Evolutionary conservation across 176 grass and related monocot genomes (phyloP), one percentile per base, ranked within the genome.

Genomic region (Neostapfia colusana): DNA sequence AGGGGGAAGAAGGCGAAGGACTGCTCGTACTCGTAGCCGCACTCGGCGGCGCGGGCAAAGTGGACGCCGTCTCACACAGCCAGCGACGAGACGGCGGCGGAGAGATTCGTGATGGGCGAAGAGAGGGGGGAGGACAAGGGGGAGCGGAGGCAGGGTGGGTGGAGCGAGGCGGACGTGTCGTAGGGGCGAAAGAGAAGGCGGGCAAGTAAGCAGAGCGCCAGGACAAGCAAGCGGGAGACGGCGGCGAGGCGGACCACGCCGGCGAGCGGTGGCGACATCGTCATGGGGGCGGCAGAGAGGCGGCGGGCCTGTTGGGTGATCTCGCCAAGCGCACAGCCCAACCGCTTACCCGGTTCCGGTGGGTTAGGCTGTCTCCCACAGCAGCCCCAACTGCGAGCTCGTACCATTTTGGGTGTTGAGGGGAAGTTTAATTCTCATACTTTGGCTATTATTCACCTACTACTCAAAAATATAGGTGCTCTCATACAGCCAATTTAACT

Each of bases 1-100:
- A 97, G 82, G 4, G 95, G 94, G 62, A 94, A 79, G 72, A 98
- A 94, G 50, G 95, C 91, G 20, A 86, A 98, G 36, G 87, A 88
- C 60, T 98, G 91, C 85, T 98, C 95, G 59, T 98, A 98, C 91
- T 98, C 91, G 63, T 98, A 98, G 20, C 95, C 94, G 78, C 94
- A 97, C 90, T 93, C 86, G 21, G 95, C 86, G 31, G 86, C 45
- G 24, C 91, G 91, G 39, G 82, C 76, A 60, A 94, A 98, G 79
- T 94, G 80, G 79, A 98, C 95, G 3, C 95, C 85, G 35, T 98
- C 91, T 91, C 95, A 98, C 16, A 98, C 89, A 3, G 88, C 91
- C 27, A 88, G 78, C 49, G 89, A 85, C 14, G 90, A 88, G 38
- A 98, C 60, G 8, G 79, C 75, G 55, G 79, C 66, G 53, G 85